phyloP scores from a whole-genome alignment of 2,329 filamentous ascomycete species.

The Penicillium sp. region DNA sequence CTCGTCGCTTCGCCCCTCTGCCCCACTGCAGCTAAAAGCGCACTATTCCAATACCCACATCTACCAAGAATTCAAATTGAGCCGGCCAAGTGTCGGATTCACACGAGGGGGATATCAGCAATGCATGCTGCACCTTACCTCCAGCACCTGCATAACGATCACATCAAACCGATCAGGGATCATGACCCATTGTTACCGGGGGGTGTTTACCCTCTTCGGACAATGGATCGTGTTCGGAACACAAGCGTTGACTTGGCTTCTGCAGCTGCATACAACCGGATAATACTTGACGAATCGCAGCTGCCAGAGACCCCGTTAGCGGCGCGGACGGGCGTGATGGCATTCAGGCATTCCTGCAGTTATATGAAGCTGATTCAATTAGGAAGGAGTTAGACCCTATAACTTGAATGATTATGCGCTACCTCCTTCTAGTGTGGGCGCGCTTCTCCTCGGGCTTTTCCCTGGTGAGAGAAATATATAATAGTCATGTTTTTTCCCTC shows the following conservation, averaged over 20 bases:
- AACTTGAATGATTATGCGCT: background rate
- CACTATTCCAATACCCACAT: background rate
- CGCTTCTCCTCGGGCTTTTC: background rate
- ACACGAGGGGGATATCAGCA: background rate
- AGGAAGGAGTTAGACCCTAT: background rate
- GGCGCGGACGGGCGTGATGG: background rate
- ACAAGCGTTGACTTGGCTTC: background rate
- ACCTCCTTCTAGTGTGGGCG: background rate
- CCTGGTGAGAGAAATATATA: too few species aligned
- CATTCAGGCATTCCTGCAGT: background rate
- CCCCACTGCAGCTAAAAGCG: background rate
- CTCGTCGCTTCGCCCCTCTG: background rate
- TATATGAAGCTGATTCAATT: background rate
- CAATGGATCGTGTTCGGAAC: background rate
- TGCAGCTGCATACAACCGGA: background rate
- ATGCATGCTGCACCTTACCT: background rate
- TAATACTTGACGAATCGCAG: conserved; percentile 2
- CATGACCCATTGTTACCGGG: background rate
- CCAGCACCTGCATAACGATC: background rate
- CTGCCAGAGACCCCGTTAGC: background rate
- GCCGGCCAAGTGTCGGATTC: background rate
- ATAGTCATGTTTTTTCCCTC: background rate
- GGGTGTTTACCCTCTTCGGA: background rate
- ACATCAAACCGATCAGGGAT: background rate
- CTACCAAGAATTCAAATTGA: background rate